Base-by-base conservation (phyloP, 2,329 filamentous ascomycete genomes). In the Fusarium compactum region DNA sequence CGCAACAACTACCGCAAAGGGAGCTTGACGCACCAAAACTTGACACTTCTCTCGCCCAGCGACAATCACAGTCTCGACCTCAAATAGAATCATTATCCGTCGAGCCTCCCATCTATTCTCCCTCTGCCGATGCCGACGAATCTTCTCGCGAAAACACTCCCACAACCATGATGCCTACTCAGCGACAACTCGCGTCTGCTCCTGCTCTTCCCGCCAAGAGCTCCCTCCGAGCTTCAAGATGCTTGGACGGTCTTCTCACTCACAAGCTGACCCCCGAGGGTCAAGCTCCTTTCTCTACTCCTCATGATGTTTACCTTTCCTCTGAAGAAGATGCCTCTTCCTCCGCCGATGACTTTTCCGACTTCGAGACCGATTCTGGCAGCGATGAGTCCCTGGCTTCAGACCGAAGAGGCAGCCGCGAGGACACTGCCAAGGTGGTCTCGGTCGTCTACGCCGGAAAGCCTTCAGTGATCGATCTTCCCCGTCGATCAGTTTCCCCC, bases 261-360 rank as follows among this genome's bases (percentile, higher is more conserved):
- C 76, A 76, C 46, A 81, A 81, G 74, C 43, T 78, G 43, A 59
- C 72, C 29, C 41, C 65, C 25, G 74, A 79, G 32, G 74, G 77
- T 38, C 78, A 77, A 25, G 76, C 79, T 43, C 74, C 80, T 20
- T 67, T 74, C 44, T 64, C 70, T 48, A 74, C 83, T 3, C 86
- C 87, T 8, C 88, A 90, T 76, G 86, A 89, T 60, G 74, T 87
- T 62, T 91, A 91, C 77, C 85, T 91, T 27, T 90, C 88, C 3
- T 90, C 88, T 0, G 89, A 91, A 70, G 89, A 91, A 76, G 89
- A 90, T 68, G 87, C 85, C 30, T 90, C 89, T 3, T 89, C 89
- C 3, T 87, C 86, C 20, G 85, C 86, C 47, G 88, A 89, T 77
- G 85, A 88, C 77, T 86, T 86, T 67, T 89, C 87, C 58, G 86